Conservation (phyloP, 371 early-diverging fungal species). For the Apophysomyces sp. region DNA sequence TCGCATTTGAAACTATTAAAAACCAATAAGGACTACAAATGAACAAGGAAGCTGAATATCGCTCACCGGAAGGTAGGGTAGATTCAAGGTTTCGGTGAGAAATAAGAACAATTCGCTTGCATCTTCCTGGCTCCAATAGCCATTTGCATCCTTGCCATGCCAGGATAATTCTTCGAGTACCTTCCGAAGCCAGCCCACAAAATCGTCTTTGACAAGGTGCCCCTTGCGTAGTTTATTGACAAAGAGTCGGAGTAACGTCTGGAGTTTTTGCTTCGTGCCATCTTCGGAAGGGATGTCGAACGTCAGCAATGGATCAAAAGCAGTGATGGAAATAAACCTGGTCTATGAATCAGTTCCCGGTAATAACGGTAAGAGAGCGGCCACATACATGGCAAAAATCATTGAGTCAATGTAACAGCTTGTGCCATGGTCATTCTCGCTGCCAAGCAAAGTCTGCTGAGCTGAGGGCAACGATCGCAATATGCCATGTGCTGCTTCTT, state of each 20-base stretch:
- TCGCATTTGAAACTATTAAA: slow-evolving; percentile 43
- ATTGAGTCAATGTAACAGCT: slow-evolving; percentile 60
- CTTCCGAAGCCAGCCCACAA: slow-evolving; percentile 47
- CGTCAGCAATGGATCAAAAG: slow-evolving; percentile 46
- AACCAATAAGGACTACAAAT: neutral
- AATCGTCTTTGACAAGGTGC: slow-evolving; percentile 36
- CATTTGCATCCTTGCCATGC: slow-evolving; percentile 27
- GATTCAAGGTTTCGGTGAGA: slow-evolving; percentile 51
- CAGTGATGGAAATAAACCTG: slow-evolving; percentile 5
- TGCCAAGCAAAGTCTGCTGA: slow-evolving; percentile 28
- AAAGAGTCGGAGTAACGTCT: slow-evolving; percentile 51
- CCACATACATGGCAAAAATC: slow-evolving; percentile 63
- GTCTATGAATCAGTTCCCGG: neutral
- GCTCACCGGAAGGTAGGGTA: slow-evolving; percentile 57
- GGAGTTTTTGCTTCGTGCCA: slow-evolving; percentile 29
- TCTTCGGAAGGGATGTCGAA: slow-evolving; percentile 21
- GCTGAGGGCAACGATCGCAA: slow-evolving; percentile 6
- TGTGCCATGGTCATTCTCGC: slow-evolving; percentile 56
- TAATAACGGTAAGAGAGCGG: neutral
- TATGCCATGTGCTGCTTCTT: slow-evolving; percentile 40
- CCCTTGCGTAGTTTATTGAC: slow-evolving; percentile 57
- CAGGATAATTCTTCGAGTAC: slow-evolving; percentile 49
- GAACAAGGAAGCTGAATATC: neutral
- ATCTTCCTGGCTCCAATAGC: slow-evolving; percentile 56
- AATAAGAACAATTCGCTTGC: slow-evolving; percentile 58